Base-by-base conservation (phyloP, 2,329 filamentous ascomycete genomes). In the Xylaria sp. region DNA sequence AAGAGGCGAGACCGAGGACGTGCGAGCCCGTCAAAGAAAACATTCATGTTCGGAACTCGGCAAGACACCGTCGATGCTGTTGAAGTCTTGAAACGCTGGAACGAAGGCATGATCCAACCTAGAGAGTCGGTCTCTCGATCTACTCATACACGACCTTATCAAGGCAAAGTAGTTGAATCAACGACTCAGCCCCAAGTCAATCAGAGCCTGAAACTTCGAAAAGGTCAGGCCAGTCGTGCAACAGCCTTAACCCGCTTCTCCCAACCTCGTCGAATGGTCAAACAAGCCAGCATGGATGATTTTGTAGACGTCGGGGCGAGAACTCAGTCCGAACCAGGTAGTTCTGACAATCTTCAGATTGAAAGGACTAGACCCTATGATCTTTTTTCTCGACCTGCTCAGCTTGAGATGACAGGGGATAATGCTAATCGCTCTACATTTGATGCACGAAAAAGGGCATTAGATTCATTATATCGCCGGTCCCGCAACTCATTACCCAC, bases 11-110 rank as follows among this genome's bases (percentile, higher is more conserved):
- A 83, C 13, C 80, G 85, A 70, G 89, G 89, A 17, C 85, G 86
- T 74, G 82, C 85, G 6, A 89, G 84, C 63, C 88, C 87, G 1
- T 79, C 79, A 0, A 81, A 75, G 51, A 91, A 91, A 74, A 77
- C 80, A n/a, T 88, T 91, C 68, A 83, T 84, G 65, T 80, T 91
- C n/a, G 87, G 86, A 26, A 89, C 83, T 36, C 84, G 87, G n/a
- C 80, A 81, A 71, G 89, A 91, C 73, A 88, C 89, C 67, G 70
- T 88, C 20, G 89, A 90, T 74, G 88, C 84, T 1, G 79, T 83
- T 10, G 82, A 82, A 7, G 81, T 87, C 10, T 77, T 91, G 26
- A 79, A 81, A 44, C 80, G 85, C 60, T 91, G 89, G 89, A 87
- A 80, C 73, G 77, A 75, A n/a, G 87, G 87, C 4, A 81, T 78